Evolutionary conservation across 1,284 basidiomycete genomes (phyloP), one percentile per base, ranked within the genome.

Genomic region (Retiboletus fuscus): DNA sequence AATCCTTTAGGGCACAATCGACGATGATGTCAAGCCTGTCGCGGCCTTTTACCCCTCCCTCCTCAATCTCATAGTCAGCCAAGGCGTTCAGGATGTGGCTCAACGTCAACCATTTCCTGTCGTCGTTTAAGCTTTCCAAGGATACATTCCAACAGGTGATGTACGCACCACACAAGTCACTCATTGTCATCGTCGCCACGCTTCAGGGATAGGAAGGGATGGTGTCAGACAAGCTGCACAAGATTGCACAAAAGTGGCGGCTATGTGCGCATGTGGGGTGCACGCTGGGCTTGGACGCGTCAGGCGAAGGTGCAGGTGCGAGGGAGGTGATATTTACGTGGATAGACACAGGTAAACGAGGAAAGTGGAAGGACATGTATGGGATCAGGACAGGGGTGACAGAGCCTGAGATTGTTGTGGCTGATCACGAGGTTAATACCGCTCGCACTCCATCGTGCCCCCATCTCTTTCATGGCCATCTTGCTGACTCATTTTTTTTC

Each of bases 351-450:
- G 90, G 90, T 34, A 88, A 87, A 79, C 97, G 96, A 95, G 86
- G 83, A n/a, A 91, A 88, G 67, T 97, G 95, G 95, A 95, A 93
- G 86, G 92, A 90, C 74, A 95, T 95, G 89, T 97, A 97, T 81
- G 91, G 92, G 3, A 83, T 94, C 71, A 83, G 84, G 68, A 58
- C 79, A 41, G 58, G 60, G 1, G n/a, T n/a, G n/a, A 85, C 87
- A 18, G 84, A 89, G 66, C 89, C 92, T 0, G 82, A 82, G 10
- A 86, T 96, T 16, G 87, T 97, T 22, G 87, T 98, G 66, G 88
- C 93, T 1, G 93, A 97, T 82, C 94, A 97, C 71, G 83, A 88
- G 75, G 95, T 71, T 7, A 5, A n/a, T n/a, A n/a, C n/a, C n/a
- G n/a, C n/a, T n/a, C n/a, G n/a, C n/a, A n/a, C n/a, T n/a, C n/a